Conservation (phyloP, 331 rosid species). For the Malus hybrid region DNA sequence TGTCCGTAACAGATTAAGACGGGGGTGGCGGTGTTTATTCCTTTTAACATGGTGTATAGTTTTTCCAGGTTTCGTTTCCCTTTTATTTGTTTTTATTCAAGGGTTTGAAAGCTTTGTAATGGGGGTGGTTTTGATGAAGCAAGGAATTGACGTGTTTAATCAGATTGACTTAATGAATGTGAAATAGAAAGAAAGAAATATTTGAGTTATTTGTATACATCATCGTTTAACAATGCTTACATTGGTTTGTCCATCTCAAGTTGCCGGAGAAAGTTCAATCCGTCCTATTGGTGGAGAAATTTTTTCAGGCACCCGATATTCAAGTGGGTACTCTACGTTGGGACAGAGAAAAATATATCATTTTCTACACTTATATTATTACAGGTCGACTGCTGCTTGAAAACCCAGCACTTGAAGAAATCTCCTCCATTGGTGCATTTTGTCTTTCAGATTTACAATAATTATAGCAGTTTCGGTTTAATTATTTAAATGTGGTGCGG, state of each 20-base stretch:
- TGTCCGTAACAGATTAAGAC: constrained; percentile 31
- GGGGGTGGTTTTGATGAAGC: constrained; percentile 8
- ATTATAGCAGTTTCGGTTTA: no score
- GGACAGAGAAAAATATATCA: no score
- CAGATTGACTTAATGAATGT: constrained; percentile 14
- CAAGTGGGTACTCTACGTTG: no score
- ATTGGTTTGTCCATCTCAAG: background rate
- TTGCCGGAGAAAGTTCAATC: background rate
- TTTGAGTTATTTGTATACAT: background rate
- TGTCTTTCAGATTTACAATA: no score
- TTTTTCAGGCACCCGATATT: background rate
- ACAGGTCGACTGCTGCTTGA: no score
- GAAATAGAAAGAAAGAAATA: constrained; percentile 4
- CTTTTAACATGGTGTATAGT: constrained; percentile 48
- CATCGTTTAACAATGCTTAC: background rate
- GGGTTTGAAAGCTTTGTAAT: constrained; percentile 24
- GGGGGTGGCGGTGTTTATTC: constrained; percentile 35
- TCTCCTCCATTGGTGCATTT: no score
- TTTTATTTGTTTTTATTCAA: constrained; percentile 22
- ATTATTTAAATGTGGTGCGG: no score
- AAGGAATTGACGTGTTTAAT: constrained; percentile 26
- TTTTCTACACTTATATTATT: no score
- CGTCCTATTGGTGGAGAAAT: no score
- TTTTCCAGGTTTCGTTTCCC: background rate
- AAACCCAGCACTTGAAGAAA: no score